phyloP scores from a whole-genome alignment of 2,329 filamentous ascomycete species.

The Aspergillus chevalieri region DNA sequence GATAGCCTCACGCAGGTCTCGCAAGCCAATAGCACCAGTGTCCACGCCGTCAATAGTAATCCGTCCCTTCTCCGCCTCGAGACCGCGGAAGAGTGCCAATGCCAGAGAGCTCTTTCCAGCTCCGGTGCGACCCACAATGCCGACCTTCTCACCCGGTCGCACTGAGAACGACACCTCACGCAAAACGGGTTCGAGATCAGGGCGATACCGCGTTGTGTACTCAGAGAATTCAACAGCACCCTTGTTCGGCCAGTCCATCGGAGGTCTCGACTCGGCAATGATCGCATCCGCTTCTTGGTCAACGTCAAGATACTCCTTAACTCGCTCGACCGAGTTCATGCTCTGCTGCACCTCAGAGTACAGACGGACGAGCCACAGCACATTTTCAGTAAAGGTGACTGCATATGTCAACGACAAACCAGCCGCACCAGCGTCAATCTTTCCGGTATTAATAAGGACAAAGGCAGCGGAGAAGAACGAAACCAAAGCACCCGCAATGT shows the following conservation, averaged over 20 bases:
- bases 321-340: conserved; percentile 97
- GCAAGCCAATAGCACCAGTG: conserved; percentile 82
- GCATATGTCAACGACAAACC: conserved; percentile 94
- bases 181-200: conserved; percentile 80
- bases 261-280: conserved; percentile 70
- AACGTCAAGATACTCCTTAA: conserved; percentile 94
- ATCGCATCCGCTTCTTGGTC: conserved; percentile 83
- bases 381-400: conserved; percentile 93
- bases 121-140: conserved; percentile 90
- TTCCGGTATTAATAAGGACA: conserved; percentile 74
- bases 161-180: conserved; percentile 82
- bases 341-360: conserved; percentile 97
- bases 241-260: conserved; percentile 74
- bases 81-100: conserved; percentile 82
- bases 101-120: conserved; percentile 95
- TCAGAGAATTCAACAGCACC: conserved; percentile 81
- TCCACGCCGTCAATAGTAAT: conserved; percentile 91
- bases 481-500: conserved; percentile 82
- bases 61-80: conserved; percentile 84
- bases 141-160: conserved; percentile 79
- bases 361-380: conserved; percentile 89
- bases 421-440: conserved; percentile 81
- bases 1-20: conserved; percentile 85
- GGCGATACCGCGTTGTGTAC: conserved; percentile 84
- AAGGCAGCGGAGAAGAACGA: conserved; percentile 92